Evolutionary conservation across 352 stramenopile genomes (phyloP), one percentile per base, ranked within the genome.

Genomic region (Globisporangium recalcitrans): DNA sequence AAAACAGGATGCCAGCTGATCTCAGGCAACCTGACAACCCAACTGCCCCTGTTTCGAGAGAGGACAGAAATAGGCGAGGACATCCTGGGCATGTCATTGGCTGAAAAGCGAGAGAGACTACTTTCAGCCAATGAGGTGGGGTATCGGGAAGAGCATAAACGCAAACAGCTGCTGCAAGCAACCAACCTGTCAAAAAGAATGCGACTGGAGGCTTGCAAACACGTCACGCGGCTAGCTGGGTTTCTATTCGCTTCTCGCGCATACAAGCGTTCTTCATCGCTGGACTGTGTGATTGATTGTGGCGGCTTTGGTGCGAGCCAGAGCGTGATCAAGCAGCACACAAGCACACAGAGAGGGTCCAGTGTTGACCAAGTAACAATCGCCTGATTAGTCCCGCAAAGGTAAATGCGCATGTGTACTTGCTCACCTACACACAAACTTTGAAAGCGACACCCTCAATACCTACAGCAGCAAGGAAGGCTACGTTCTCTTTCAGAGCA

Each of bases 1-100:
- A 56, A 40, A 52, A 8, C 44, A 46, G 26, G 24, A 11, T 46
- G 14, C 59, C 59, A 64, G 60, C 60, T 65, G 60, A 63, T 63
- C 58, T 57, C 47, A 57, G 3, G 36, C 59, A 64, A 46, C 36
- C 36, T 8, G 14, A n/a, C 31, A 42, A 24, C 19, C 40, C 26
- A 22, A 31, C 32, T 13, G 5, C 26, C n/a, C 19, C 24, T 49
- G 47, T 46, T 56, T 58, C 52, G 34, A 21, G 38, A 22, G 4
- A 14, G 36, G 9, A 59, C 32, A 59, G 36, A 24, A 47, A 16
- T 53, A 53, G 47, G 7, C 24, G 13, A n/a, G n/a, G 10, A 19
- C 46, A n/a, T 22, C 13, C 9, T n/a, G 0, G 2, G 3, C 2
- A 9, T 44, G 19, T 4, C 4, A 44, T 44, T 44, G 36, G 36